Percentiles rank a stretch among this genome's conserved stretches.
phyloP scores from a whole-genome alignment of 768 basidiomycete species.

The Leccinellum albellum region DNA sequence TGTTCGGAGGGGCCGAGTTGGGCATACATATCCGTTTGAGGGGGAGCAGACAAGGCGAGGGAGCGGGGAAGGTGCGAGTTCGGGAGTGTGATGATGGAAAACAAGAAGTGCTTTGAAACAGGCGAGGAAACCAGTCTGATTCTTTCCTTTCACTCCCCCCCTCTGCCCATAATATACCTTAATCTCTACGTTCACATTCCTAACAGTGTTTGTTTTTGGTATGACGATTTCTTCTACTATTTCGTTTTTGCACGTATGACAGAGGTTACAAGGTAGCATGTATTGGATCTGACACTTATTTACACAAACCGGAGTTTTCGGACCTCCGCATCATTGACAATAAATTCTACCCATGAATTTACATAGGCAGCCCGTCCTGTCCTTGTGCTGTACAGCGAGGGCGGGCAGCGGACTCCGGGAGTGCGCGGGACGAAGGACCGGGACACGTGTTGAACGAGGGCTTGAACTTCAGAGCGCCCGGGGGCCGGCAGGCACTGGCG shows the following conservation, averaged over 20 bases:
- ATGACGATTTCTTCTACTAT: neutral
- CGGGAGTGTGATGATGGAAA: constrained; percentile 1
- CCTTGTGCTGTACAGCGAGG: no score
- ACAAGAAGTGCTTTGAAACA: neutral
- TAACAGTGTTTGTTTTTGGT: neutral
- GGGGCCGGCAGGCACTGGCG: no score
- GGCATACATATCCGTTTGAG: neutral
- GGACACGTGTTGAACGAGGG: no score
- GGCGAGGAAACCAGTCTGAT: neutral
- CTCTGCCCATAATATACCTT: constrained; percentile 1
- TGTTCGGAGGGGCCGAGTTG: neutral
- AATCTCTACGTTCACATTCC: neutral
- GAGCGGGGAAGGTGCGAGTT: constrained; percentile 3
- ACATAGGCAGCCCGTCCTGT: no score
- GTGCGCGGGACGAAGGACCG: no score
- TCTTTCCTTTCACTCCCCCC: neutral
- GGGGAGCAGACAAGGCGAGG: constrained; percentile 7
- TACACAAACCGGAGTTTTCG: no score
- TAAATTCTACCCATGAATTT: no score
- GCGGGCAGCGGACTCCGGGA: no score
- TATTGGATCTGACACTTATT: constrained; percentile 20
- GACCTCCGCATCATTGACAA: no score
- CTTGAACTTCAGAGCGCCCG: no score
- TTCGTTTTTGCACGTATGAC: constrained; percentile 5
- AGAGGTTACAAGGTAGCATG: constrained; percentile 4